Evolutionary conservation across 2,329 filamentous ascomycete species (phyloP).

Genomic region (Ciborinia camelliae): DNA sequence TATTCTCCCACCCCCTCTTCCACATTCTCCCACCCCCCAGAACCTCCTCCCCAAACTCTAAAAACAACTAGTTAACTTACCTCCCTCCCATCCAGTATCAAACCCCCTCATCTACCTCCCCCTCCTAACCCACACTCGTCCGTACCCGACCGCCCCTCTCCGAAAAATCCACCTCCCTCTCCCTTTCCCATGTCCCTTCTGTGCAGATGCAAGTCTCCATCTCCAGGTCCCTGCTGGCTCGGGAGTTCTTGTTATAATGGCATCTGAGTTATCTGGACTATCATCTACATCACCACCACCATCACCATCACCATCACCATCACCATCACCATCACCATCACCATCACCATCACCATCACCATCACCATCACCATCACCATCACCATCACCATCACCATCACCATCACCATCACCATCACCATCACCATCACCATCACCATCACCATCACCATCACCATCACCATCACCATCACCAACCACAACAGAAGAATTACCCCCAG

Average conservation of each 20-base stretch:
- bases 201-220: background rate
- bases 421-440: background rate
- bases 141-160: background rate
- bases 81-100: background rate
- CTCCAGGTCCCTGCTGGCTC: background rate
- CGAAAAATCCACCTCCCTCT: slow-evolving; percentile 15
- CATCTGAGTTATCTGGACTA: no score
- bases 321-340: background rate
- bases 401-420: background rate
- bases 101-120: background rate
- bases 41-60: background rate
- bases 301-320: background rate
- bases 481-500: no score
- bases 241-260: slow-evolving; percentile 22
- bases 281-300: no score
- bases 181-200: slow-evolving; percentile 26
- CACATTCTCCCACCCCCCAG: background rate
- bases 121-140: background rate
- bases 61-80: no score
- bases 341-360: background rate
- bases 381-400: background rate
- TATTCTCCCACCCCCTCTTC: background rate
- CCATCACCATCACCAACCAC: background rate
- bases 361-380: background rate
- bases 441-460: background rate